A percentile compares a stretch with the other conserved stretches of the same genome.
phyloP scores from a whole-genome alignment of 1,284 basidiomycete species.

The Cutaneotrichosporon sp. region DNA sequence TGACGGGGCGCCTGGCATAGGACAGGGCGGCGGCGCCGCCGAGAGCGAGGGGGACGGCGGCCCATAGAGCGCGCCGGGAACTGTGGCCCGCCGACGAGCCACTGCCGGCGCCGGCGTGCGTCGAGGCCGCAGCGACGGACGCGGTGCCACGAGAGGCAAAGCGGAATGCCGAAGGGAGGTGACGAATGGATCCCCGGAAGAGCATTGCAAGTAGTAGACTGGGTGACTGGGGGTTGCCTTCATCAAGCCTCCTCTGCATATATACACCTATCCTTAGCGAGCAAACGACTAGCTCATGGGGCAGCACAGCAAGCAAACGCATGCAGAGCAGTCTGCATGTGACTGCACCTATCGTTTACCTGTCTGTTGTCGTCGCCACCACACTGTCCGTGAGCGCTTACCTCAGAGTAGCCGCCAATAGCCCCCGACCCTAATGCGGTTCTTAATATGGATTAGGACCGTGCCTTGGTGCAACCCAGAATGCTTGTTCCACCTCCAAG shows the following conservation, averaged over 20 bases:
- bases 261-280: neutral
- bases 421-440: neutral
- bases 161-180: constrained; percentile 2
- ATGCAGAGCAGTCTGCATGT: neutral
- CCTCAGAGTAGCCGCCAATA: neutral
- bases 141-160: neutral
- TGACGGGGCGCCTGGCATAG: neutral
- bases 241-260: neutral
- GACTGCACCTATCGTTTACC: neutral
- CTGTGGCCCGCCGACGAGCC: neutral
- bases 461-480: neutral
- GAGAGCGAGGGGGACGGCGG: constrained; percentile 5
- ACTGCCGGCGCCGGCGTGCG: neutral
- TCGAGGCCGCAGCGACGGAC: neutral
- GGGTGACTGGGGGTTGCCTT: neutral
- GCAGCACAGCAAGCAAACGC: neutral
- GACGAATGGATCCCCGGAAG: constrained; percentile 2
- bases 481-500: no score
- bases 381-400: neutral
- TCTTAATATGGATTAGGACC: neutral
- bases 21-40: constrained; percentile 5
- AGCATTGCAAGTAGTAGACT: neutral
- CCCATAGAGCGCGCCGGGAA: neutral
- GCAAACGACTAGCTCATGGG: neutral
- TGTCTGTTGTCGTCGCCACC: neutral